Conservation (phyloP, 441 rosid species). For the Pelargonium cotyledonis region DNA sequence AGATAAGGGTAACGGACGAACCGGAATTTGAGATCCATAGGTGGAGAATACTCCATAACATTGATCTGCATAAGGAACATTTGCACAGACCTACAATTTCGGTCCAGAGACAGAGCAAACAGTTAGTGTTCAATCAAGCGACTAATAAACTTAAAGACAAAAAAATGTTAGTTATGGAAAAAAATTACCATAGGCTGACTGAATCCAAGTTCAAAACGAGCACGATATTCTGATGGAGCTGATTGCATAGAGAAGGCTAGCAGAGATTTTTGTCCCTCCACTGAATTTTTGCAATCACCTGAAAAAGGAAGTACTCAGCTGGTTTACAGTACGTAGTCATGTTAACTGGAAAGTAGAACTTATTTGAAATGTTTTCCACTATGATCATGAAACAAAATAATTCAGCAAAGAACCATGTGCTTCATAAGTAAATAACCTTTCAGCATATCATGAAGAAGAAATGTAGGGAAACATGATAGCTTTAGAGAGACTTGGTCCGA, state of each 20-base stretch:
- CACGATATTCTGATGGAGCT: conserved; percentile 38
- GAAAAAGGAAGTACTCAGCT: conserved; percentile 16
- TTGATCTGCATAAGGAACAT: conserved; percentile 54
- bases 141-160: neutral
- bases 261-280: conserved; percentile 41
- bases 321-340: too few species aligned
- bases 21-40: conserved; percentile 57
- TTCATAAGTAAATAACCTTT: neutral
- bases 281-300: conserved; percentile 54
- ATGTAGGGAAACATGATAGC: neutral
- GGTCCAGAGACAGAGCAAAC: conserved; percentile 11
- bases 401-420: neutral
- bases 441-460: neutral
- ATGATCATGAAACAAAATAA: too few species aligned
- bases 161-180: neutral
- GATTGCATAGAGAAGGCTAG: conserved; percentile 41
- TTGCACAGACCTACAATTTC: conserved; percentile 46
- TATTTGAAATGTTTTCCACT: too few species aligned
- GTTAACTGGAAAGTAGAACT: too few species aligned
- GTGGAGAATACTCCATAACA: conserved; percentile 66
- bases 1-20: conserved; percentile 23
- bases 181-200: conserved; percentile 52
- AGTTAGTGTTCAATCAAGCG: neutral
- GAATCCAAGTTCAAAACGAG: conserved; percentile 50
- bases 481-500: neutral